A percentile compares a stretch with the other conserved stretches of the same genome.
These are phyloP conservation scores for Chaetomiaceae sp. DNA, from an alignment of 2,329 filamentous ascomycete species.

Conservation along the genomic window DNA sequence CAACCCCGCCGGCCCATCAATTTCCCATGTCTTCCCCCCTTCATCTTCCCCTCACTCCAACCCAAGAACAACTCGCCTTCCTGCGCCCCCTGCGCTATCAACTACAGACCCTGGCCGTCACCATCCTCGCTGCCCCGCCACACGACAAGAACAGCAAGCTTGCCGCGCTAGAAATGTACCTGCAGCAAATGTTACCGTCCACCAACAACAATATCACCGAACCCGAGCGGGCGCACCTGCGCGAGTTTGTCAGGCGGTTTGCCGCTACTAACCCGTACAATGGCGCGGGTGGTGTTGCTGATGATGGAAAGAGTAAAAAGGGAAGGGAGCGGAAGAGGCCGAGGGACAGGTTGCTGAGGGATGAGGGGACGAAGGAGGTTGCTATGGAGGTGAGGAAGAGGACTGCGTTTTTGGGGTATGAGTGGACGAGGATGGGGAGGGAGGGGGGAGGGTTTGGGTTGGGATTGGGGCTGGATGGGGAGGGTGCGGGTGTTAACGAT, in stretches of 20 bases:
- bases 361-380: conserved; percentile 58
- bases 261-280: no score
- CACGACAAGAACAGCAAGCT: conserved; percentile 32
- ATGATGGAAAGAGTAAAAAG: conserved; percentile 31
- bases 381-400: conserved; percentile 79
- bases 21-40: background rate
- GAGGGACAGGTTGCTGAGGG: conserved; percentile 78
- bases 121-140: background rate
- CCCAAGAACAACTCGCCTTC: conserved; percentile 4
- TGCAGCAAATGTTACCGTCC: conserved; percentile 37
- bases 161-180: conserved; percentile 46
- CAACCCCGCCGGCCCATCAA: background rate
- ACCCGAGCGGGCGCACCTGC: conserved; percentile 41
- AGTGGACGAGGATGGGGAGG: conserved; percentile 58
- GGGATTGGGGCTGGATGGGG: background rate
- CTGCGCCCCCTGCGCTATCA: conserved; percentile 9
- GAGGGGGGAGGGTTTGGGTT: background rate
- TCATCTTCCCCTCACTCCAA: background rate
- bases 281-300: no score
- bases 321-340: conserved; percentile 65
- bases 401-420: conserved; percentile 85
- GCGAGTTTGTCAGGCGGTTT: conserved; percentile 47
- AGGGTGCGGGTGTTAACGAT: background rate
- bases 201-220: conserved; percentile 28
- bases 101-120: conserved; percentile 1